A percentile compares a stretch with the other conserved stretches of the same genome.
These are phyloP conservation scores for Periconia sp. DNA, from an alignment of 2,329 filamentous ascomycete genomes.

Conservation along the genomic window DNA sequence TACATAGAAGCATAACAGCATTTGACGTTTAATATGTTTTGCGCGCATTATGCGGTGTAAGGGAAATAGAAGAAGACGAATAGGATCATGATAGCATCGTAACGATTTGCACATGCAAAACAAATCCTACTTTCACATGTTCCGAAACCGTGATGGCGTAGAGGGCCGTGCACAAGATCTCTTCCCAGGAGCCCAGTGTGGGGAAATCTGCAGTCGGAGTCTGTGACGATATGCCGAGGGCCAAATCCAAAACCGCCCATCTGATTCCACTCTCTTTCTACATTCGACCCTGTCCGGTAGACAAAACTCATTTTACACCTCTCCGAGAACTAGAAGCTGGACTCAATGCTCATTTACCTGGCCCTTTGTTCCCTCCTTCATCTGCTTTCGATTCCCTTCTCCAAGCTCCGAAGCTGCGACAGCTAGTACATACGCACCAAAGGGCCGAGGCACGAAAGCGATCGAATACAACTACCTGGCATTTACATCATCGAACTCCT, in stretches of 20 bases:
- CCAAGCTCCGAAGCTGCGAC: neutral
- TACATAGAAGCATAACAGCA: too few relatives aligned
- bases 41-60: neutral
- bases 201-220: slow-evolving; percentile 29
- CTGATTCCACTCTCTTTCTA: slow-evolving; percentile 9
- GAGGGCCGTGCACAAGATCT: slow-evolving; percentile 17
- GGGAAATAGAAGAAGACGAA: neutral
- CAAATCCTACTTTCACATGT: slow-evolving; percentile 27
- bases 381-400: neutral
- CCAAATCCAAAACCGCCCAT: slow-evolving; percentile 18
- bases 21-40: too few relatives aligned
- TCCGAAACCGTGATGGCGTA: slow-evolving; percentile 18
- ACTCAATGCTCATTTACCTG: slow-evolving; percentile 7
- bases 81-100: neutral
- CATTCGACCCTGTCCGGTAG: neutral
- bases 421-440: slow-evolving; percentile 14
- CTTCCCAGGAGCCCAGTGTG: slow-evolving; percentile 19
- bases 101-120: neutral
- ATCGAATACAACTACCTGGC: neutral
- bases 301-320: slow-evolving; percentile 1
- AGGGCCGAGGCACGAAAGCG: slow-evolving; percentile 25
- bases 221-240: slow-evolving; percentile 41
- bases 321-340: slow-evolving; percentile 2
- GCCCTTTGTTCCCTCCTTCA: neutral
- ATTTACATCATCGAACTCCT: too few relatives aligned